Base-by-base conservation (phyloP, 148 eudicot species). In the Vaccinium darrowii region DNA sequence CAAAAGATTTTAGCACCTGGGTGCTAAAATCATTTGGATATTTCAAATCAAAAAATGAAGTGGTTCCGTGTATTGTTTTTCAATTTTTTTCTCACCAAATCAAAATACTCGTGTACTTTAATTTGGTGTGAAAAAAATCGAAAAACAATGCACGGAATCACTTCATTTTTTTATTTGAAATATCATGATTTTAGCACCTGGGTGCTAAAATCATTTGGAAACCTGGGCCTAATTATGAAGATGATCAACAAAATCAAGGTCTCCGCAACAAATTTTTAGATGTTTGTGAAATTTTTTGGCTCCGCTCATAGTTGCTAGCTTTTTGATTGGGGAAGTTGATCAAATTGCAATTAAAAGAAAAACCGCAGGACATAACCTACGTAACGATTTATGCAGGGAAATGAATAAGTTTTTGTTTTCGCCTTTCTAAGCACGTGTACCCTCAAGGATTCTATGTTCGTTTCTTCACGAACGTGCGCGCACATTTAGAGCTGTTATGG, bases 221-320 rank as follows among this genome's bases (percentile, higher is more conserved):
- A n/a, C n/a, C n/a, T n/a, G n/a, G n/a, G n/a, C n/a, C n/a, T 30
- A 21, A 81, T 10, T 11, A 86, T 5, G 56, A 86, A 54, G 25
- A 86, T 51, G 71, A 65, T 39, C 49, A 81, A n/a, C 1, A 84
- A 50, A 13, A 84, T 72, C 27, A n/a, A 33, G 8, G 90, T 27
- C 50, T 1, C 56, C 56, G 14, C 86, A 81, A 54, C 86, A 88
- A 13, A 84, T 81, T 53, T 88, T 88, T 60, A 84, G 84, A 23
- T 69, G 30, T 81, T 71, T 88, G 19, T 62, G 82, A 14, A 82
- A 58, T n/a, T 1, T 14, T 14, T 62, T n/a, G 52, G 58, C 57
- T 9, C 54, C 84, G 1, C 21, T 19, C 84, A 85, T 79, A 5
- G 57, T 80, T 10, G 30, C 79, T 49, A 49, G 49, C 49, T 10